Evolutionary conservation across 23 red algal species (phyloP), one percentile per base, ranked within the genome.

Genomic region (Cyanidioschyzon merolae): DNA sequence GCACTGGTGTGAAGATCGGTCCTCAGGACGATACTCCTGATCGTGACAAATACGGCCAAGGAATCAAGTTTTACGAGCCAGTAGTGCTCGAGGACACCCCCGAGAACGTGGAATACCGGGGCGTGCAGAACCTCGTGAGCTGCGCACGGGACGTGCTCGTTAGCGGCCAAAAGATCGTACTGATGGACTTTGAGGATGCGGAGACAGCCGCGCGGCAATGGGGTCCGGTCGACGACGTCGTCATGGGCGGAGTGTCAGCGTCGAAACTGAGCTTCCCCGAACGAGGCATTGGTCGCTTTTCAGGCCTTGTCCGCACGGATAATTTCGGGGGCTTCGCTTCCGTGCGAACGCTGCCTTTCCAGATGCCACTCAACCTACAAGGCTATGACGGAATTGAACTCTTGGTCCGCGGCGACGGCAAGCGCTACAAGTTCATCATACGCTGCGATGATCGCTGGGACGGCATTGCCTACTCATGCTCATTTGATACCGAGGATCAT

Each of bases 371-470:
- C 54, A 81, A 98, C 79, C 34, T 91, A 21, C 75, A 67, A 51
- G 76, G 39, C 2, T 87, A 79, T 50, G 83, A 89, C 71, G 88
- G 94, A 34, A 74, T 98, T 58, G 50, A 74, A 67, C 41, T 98
- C 0, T 41, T 84, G 36, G 88, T 98, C 7, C 68, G 78, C 0
- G 94, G 94, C 1, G 94, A 98, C 68, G 94, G 94, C 24, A 74
- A 91, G 37, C 86, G 88, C 32, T 98, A 92, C 86, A 98, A 98
- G 85, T 82, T 98, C 45, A 98, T 98, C 37, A 39, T 98, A 7
- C 82, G 94, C 0, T 92, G 88, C 59, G 88, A 98, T 39, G 63
- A 54, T 27, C 90, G 85, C 41, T 98, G 94, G 94, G 94, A 98
- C 58, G 94, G 94, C 35, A 58, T 86, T 58, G 59, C 74, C 27